Base-by-base conservation (phyloP, 108 stramenopile species). In the Epithemia pelagica region DNA sequence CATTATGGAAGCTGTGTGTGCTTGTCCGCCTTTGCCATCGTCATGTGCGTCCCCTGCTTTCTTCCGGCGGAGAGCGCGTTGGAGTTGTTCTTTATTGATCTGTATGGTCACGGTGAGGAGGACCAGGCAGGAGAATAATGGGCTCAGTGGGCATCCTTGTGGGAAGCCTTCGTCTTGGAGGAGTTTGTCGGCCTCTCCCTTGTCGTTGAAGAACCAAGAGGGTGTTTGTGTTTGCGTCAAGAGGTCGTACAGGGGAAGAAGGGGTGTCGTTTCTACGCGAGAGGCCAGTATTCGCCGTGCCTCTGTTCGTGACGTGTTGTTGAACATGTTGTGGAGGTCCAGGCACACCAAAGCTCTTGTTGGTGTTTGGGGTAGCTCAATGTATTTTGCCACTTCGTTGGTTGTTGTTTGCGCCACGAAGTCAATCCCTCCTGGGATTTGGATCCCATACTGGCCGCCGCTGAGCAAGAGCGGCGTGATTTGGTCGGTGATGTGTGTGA, bases 291-390 rank as follows among this genome's bases (percentile, higher is more conserved):
- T 46, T 46, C 15, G 10, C 15, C 37, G 5, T 5, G 10, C 5
- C 15, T 46, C 15, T 5, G 37, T 46, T 15, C 37, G 37, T 5
- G 10, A 10, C 10, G 15, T 46, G 5, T 5, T 15, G 15, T 46
- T 46, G 37, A 46, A 46, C 37, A 46, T 46, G 37, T 46, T 46
- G 37, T 46, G 37, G 37, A 46, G 37, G 37, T 46, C 37, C 37
- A 46, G 15, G 37, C n/a, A n/a, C n/a, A n/a, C n/a, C n/a, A n/a
- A n/a, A n/a, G n/a, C n/a, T n/a, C n/a, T n/a, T n/a, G n/a, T n/a
- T n/a, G n/a, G n/a, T n/a, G n/a, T n/a, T n/a, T n/a, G n/a, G n/a
- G n/a, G n/a, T n/a, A n/a, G n/a, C n/a, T n/a, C n/a, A n/a, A n/a
- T n/a, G n/a, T n/a, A n/a, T n/a, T n/a, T n/a, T n/a, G n/a, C n/a